A percentile compares a stretch with the other conserved stretches of the same genome.
Conservation (phyloP, 305 asterid species). For the Salvia sclarea region DNA sequence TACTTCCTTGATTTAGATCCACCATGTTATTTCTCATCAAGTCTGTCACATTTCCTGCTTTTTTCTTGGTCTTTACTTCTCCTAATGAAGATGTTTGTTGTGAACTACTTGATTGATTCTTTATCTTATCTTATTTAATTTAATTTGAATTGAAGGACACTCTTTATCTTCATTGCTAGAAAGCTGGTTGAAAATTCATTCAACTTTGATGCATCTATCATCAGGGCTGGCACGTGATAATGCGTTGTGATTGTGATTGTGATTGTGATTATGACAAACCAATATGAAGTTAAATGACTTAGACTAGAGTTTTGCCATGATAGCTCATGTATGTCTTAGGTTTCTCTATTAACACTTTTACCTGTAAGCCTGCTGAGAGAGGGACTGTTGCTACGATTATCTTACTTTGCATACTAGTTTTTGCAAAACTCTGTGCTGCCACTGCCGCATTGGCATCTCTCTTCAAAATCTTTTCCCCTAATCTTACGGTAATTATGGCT, state of each 20-base stretch:
- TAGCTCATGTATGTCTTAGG: background rate
- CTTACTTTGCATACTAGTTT: background rate
- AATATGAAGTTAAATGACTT: background rate
- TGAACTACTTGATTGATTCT: constrained; percentile 18
- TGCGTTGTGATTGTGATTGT: background rate
- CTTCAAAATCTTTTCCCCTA: background rate
- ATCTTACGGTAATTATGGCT: constrained; percentile 3
- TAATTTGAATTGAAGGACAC: background rate
- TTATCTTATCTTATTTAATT: background rate
- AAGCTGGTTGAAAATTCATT: background rate
- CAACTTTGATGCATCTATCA: background rate
- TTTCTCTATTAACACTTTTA: background rate
- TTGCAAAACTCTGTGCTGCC: background rate
- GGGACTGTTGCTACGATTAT: background rate
- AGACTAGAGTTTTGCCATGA: background rate
- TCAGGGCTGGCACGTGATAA: no score
- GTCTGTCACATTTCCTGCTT: constrained; percentile 5
- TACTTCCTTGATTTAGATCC: constrained; percentile 2
- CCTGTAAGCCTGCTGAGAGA: constrained; percentile 14
- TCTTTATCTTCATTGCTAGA: background rate
- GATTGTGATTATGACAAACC: constrained; percentile 5
- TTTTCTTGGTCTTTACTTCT: background rate
- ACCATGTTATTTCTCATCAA: background rate
- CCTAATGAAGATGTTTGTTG: background rate
- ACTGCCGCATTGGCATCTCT: background rate